Conservation (phyloP, 2,329 filamentous ascomycete species). For the Xylariales sp. region DNA sequence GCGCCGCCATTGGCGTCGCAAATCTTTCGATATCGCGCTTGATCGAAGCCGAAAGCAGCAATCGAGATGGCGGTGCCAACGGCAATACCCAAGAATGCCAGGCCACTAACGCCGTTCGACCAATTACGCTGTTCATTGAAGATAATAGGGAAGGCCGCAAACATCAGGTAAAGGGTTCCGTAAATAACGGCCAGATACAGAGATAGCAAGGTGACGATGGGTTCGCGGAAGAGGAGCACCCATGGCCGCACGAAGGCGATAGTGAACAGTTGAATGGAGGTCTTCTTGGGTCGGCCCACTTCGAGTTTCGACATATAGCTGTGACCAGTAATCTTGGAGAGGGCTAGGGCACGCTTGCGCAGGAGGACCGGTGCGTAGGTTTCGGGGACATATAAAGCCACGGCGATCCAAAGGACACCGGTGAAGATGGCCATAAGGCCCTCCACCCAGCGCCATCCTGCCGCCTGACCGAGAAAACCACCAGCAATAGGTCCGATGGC, state of each 20-base stretch:
- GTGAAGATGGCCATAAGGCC: conserved; percentile 74
- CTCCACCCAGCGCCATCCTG: conserved; percentile 78
- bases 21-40: conserved; percentile 62
- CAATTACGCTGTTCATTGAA: conserved; percentile 71
- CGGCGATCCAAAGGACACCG: conserved; percentile 67
- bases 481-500: conserved; percentile 72
- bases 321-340: conserved; percentile 65
- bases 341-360: conserved; percentile 62
- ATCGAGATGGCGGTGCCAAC: conserved; percentile 73
- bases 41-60: conserved; percentile 65
- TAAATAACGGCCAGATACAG: conserved; percentile 75
- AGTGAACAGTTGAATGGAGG: conserved; percentile 64
- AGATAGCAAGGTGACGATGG: conserved; percentile 73
- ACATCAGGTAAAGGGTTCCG: conserved; percentile 69
- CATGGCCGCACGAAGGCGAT: conserved; percentile 72
- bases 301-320: conserved; percentile 67
- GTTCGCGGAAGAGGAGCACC: conserved; percentile 76
- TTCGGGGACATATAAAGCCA: conserved; percentile 65
- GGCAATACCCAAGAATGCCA: conserved; percentile 75
- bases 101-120: conserved; percentile 68
- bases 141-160: conserved; percentile 73
- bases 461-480: conserved; percentile 72
- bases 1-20: conserved; percentile 61
- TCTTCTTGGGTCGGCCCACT: conserved; percentile 55
- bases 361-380: conserved; percentile 71